Percentiles rank a stretch among this genome's conserved stretches.
Evolutionary conservation across 2,329 filamentous ascomycete genomes (phyloP).

Genomic region (Aureobasidium sp.): DNA sequence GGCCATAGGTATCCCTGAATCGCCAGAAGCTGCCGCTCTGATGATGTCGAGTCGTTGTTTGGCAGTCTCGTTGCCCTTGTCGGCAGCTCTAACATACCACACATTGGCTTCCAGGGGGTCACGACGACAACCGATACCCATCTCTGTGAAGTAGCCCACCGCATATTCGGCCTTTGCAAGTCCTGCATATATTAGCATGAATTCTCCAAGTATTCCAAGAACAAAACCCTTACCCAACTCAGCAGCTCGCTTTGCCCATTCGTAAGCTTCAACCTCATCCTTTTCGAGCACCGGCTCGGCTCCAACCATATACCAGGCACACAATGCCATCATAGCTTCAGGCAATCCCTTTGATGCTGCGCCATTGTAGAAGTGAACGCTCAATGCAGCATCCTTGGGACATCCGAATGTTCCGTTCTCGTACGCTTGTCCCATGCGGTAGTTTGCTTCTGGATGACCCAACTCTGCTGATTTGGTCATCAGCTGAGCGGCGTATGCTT

Average conservation of each 20-base stretch:
- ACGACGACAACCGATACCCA: conserved; percentile 90
- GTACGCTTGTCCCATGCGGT: conserved; percentile 89
- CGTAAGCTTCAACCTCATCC: conserved; percentile 91
- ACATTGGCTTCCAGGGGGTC: conserved; percentile 96
- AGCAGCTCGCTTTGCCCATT: conserved; percentile 85
- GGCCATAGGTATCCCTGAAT: conserved; percentile 26
- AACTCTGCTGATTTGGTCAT: conserved; percentile 92
- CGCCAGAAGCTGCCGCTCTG: conserved; percentile 58
- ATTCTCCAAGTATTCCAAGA: background rate
- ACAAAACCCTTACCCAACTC: conserved; percentile 62
- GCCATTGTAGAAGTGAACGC: conserved; percentile 94
- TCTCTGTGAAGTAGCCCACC: conserved; percentile 94
- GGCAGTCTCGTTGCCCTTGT: conserved; percentile 82
- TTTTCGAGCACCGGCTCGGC: conserved; percentile 87
- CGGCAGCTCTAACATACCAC: conserved; percentile 95
- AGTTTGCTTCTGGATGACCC: conserved; percentile 78
- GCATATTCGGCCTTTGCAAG: conserved; percentile 75
- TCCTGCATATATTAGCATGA: conserved; percentile 34
- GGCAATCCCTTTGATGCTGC: conserved; percentile 79
- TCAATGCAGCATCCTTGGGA: conserved; percentile 82
- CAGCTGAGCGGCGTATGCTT: conserved; percentile 81
- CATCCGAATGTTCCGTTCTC: conserved; percentile 85
- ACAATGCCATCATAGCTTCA: conserved; percentile 93
- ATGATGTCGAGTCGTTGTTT: conserved; percentile 82
- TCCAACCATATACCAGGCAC: conserved; percentile 97